A percentile compares a stretch with the other conserved stretches of the same genome.
Evolutionary conservation across 495 filamentous ascomycete species (phyloP).

Genomic region (Diplogelasinospora grovesii): DNA sequence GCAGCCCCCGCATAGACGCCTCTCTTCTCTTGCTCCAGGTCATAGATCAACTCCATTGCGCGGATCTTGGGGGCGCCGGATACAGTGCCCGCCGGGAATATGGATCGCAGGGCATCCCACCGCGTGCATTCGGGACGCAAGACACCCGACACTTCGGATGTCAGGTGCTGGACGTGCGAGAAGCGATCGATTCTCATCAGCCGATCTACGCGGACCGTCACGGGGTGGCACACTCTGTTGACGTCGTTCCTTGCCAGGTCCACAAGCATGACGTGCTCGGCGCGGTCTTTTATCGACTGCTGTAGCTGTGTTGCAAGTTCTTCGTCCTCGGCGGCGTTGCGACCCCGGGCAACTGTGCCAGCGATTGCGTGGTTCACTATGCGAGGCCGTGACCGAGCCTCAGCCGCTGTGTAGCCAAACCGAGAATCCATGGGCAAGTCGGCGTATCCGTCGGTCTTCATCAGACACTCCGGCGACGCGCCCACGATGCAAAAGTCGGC

Average conservation of each 20-base stretch:
- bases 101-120: constrained; percentile 91
- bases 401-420: constrained; percentile 19
- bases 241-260: constrained; percentile 95
- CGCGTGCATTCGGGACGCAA: constrained; percentile 76
- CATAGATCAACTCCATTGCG: constrained; percentile 95
- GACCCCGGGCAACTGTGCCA: constrained; percentile 84
- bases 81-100: constrained; percentile 94
- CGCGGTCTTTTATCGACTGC: constrained; percentile 81
- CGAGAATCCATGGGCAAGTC: constrained; percentile 18
- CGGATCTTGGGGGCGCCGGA: constrained; percentile 91
- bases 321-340: constrained; percentile 72
- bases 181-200: constrained; percentile 96
- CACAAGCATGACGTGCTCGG: constrained; percentile 99
- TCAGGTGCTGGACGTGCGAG: constrained; percentile 93
- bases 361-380: constrained; percentile 98
- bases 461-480: constrained; percentile 86
- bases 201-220: constrained; percentile 78
- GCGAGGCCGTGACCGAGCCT: constrained; percentile 48
- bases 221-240: constrained; percentile 90
- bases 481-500: constrained; percentile 89
- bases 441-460: constrained; percentile 63
- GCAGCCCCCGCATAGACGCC: constrained; percentile 97
- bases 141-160: constrained; percentile 87
- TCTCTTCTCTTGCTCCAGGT: constrained; percentile 86
- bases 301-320: constrained; percentile 70